Conservation (phyloP, 305 asterid species). For the Stenogyne calaminthoides region DNA sequence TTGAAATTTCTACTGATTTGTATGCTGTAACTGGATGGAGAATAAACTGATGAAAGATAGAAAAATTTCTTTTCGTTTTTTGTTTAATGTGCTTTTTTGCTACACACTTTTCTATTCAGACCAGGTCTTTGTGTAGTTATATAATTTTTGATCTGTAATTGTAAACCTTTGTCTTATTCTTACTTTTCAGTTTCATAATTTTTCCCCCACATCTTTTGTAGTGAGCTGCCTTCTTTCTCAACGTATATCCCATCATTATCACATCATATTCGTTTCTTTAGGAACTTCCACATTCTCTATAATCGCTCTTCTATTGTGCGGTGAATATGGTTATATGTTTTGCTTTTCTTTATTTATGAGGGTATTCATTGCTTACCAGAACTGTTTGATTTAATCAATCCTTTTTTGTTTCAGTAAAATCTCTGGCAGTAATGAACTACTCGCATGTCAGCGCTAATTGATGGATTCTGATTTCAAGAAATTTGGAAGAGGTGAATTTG, state of each 20-base stretch:
- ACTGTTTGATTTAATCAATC: constrained; percentile 8
- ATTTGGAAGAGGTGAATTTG: constrained; percentile 58
- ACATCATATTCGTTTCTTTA: constrained; percentile 1
- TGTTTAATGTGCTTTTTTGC: constrained; percentile 7
- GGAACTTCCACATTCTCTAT: neutral
- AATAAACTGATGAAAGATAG: constrained; percentile 16
- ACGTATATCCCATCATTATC: constrained; percentile 1
- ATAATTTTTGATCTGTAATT: constrained; percentile 11
- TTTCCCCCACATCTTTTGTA: neutral
- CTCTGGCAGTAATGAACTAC: constrained; percentile 44
- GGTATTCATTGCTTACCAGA: constrained; percentile 12
- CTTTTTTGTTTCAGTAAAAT: constrained; percentile 33
- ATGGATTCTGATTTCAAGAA: constrained; percentile 60
- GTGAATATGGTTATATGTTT: neutral
- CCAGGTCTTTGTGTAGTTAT: constrained; percentile 8
- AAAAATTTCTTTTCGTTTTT: too few relatives aligned
- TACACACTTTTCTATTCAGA: constrained; percentile 3
- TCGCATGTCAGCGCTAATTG: constrained; percentile 40
- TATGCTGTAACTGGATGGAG: neutral
- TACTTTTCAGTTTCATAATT: constrained; percentile 6
- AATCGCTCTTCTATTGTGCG: neutral
- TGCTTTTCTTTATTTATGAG: constrained; percentile 17
- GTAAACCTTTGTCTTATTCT: neutral
- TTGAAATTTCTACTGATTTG: neutral
- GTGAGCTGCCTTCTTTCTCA: constrained; percentile 9